These are phyloP conservation scores for Amanita fuliginea DNA, from an alignment of 768 basidiomycete species.

Conservation along the genomic window DNA sequence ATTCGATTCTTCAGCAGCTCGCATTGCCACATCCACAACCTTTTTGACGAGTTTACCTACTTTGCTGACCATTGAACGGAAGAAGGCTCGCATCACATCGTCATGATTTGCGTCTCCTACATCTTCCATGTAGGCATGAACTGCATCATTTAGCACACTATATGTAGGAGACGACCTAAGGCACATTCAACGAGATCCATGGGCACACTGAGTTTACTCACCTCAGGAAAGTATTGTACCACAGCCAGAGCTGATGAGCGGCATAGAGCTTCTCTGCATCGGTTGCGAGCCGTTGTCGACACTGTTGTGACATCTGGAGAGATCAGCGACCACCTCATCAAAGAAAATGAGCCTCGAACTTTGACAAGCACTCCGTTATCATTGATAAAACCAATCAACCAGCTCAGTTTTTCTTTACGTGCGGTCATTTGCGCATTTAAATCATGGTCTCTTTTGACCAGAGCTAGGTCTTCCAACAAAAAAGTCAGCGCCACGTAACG, in stretches of 20 bases:
- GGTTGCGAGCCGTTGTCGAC: conserved; percentile 61
- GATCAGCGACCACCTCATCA: not conserved
- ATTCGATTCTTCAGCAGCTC: conserved; percentile 30
- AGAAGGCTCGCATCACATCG: conserved; percentile 78
- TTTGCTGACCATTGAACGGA: conserved; percentile 56
- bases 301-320: conserved; percentile 66
- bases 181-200: not conserved
- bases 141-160: conserved; percentile 60
- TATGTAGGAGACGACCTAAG: conserved; percentile 42
- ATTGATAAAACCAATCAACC: conserved; percentile 85
- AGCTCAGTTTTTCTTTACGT: conserved; percentile 65
- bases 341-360: conserved; percentile 25
- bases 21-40: conserved; percentile 37
- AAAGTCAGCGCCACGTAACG: not conserved
- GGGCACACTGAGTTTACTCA: conserved; percentile 19
- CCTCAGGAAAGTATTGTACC: conserved; percentile 58
- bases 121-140: conserved; percentile 57
- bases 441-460: conserved; percentile 70
- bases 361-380: conserved; percentile 73
- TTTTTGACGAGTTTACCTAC: conserved; percentile 60
- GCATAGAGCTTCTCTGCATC: conserved; percentile 87
- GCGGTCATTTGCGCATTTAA: conserved; percentile 66
- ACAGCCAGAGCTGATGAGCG: conserved; percentile 71
- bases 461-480: conserved; percentile 38
- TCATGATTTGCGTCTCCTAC: conserved; percentile 46